Percentiles rank a stretch among this genome's conserved stretches.
phyloP scores from a whole-genome alignment of 1,284 basidiomycete species.

The Meira miltonrushii region DNA sequence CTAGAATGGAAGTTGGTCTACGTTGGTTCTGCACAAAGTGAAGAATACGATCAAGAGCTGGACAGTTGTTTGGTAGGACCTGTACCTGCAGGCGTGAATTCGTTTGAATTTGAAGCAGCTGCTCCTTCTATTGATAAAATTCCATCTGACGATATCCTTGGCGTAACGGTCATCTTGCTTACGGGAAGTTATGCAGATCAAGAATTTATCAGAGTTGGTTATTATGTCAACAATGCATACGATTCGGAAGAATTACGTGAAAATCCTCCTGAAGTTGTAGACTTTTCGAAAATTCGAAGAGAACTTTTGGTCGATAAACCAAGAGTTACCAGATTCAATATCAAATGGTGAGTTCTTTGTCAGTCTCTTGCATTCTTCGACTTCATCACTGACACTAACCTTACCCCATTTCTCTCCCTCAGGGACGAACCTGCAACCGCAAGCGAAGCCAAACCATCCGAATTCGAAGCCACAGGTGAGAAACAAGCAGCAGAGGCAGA shows the following conservation, averaged over 20 bases:
- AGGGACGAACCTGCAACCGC: neutral
- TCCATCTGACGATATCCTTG: conserved; percentile 74
- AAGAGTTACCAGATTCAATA: conserved; percentile 73
- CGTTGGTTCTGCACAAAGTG: conserved; percentile 86
- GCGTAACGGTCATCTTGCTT: conserved; percentile 83
- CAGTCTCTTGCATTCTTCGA: neutral
- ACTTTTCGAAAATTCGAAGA: conserved; percentile 62
- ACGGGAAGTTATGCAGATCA: conserved; percentile 83
- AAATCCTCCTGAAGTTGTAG: conserved; percentile 46
- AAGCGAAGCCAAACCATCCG: neutral
- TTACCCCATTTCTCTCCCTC: neutral
- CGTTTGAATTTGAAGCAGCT: conserved; percentile 80
- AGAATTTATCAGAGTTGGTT: conserved; percentile 96
- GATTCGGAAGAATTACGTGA: conserved; percentile 71
- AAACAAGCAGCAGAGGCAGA: no score
- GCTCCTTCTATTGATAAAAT: conserved; percentile 62
- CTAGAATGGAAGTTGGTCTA: conserved; percentile 97
- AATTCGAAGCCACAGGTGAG: no score
- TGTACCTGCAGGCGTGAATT: conserved; percentile 76
- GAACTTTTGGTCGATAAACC: conserved; percentile 85
- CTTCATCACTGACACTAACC: neutral
- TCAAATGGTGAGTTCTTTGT: conserved; percentile 51
- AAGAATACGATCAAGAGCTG: conserved; percentile 88
- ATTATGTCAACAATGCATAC: conserved; percentile 99
- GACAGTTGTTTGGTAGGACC: conserved; percentile 76